Conservation (phyloP, 2,329 filamentous ascomycete species). For the Tolypocladium pustulatum region DNA sequence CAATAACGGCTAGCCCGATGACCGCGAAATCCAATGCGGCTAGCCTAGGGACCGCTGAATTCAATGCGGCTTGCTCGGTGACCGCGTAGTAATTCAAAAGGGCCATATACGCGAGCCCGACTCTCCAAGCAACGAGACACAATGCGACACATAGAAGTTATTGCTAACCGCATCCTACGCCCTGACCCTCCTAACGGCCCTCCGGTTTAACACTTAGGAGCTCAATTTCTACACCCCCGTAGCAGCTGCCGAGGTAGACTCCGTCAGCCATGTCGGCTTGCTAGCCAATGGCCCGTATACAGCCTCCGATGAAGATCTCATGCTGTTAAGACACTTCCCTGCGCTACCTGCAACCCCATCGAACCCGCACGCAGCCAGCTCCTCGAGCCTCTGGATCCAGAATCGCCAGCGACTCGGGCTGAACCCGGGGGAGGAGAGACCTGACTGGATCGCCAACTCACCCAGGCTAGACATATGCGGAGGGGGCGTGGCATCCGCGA, state of each 20-base stretch:
- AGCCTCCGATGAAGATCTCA: not conserved
- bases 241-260: not conserved
- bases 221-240: too few relatives aligned
- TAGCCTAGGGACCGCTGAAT: too few relatives aligned
- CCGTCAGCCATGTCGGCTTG: not conserved
- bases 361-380: not conserved
- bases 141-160: too few relatives aligned
- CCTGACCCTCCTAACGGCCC: too few relatives aligned
- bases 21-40: too few relatives aligned
- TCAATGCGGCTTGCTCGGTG: too few relatives aligned
- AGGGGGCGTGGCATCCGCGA: not conserved
- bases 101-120: too few relatives aligned
- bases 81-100: too few relatives aligned
- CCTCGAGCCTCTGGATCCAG: conserved; percentile 1
- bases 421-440: not conserved
- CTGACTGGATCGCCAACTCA: not conserved
- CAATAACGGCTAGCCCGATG: too few relatives aligned
- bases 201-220: too few relatives aligned
- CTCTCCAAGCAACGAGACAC: too few relatives aligned
- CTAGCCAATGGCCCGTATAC: not conserved
- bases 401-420: not conserved
- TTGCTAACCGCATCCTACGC: too few relatives aligned
- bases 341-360: not conserved
- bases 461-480: not conserved
- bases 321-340: not conserved